Percentiles rank a stretch among this genome's conserved stretches.
These are phyloP conservation scores for Streptanthus diversifolius DNA, from an alignment of 345 rosid genomes.

Conservation along the genomic window DNA sequence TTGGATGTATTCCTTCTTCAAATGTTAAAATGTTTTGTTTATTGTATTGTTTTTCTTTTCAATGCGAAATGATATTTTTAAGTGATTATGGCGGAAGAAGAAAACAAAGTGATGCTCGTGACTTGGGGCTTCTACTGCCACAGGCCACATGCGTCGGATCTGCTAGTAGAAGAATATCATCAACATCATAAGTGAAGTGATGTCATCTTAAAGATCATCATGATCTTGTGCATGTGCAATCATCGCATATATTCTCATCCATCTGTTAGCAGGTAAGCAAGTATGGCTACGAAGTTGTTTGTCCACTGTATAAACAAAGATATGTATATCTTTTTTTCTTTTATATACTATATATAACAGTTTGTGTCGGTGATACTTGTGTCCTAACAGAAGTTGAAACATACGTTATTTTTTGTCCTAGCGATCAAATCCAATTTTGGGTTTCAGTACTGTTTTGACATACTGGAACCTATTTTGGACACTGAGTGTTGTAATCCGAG, in stretches of 20 bases:
- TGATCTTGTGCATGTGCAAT: constrained; percentile 26
- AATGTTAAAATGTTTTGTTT: background rate
- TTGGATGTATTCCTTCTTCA: constrained; percentile 20
- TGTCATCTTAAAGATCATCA: constrained; percentile 24
- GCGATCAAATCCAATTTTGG: constrained; percentile 4
- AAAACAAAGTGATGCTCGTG: constrained; percentile 26
- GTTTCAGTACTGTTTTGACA: background rate
- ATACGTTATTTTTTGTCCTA: background rate
- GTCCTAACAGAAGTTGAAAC: constrained; percentile 7
- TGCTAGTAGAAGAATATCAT: constrained; percentile 31
- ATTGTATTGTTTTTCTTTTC: background rate
- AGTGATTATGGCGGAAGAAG: constrained; percentile 12
- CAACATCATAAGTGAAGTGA: constrained; percentile 27
- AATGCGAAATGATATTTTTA: background rate
- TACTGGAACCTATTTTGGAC: background rate
- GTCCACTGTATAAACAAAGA: constrained; percentile 14
- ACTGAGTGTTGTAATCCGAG: no score
- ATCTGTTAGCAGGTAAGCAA: constrained; percentile 26
- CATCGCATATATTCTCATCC: constrained; percentile 23
- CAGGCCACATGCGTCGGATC: constrained; percentile 26
- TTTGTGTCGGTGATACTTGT: constrained; percentile 20
- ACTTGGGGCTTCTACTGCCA: constrained; percentile 31
- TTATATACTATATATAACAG: background rate
- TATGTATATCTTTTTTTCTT: no score
- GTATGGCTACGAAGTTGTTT: constrained; percentile 21